Base-by-base conservation (phyloP, 345 rosid genomes). In the Microthlaspi erraticum region DNA sequence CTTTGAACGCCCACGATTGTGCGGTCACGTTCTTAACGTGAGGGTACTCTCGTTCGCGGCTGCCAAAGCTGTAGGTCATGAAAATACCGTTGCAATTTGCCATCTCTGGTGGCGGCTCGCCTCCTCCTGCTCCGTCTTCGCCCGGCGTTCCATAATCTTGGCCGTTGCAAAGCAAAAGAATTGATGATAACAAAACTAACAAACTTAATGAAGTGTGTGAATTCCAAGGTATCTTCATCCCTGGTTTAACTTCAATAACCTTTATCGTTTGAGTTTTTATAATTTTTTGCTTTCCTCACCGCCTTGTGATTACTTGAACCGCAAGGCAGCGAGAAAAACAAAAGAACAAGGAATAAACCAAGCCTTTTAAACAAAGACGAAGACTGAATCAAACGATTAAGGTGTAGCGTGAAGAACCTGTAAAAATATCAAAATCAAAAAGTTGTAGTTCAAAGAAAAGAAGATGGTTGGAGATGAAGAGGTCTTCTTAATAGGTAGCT, bases 1-100 rank as follows among this genome's bases (percentile, higher is more conserved):
- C 67, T 64, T 83, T 83, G 62, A 94, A 94, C 29, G 96, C 85
- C 99, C 99, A 94, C 0, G 99, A 76, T 70, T 94, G 98, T 0
- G 97, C 96, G 5, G 86, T 73, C 29, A 80, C 88, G 57, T 94
- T 91, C 77, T 91, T 94, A 1, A 89, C 68, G 32, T 61, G 79
- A 0, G 99, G 99, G 56, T 68, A 87, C 52, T 77, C 86, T 72
- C 83, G 81, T 37, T 72, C 82, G 4, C 99, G 79, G 11, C 84
- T 77, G 0, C 53, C 78, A 64, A 94, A 91, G 59, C 71, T 69
- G 26, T 91, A 94, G 23, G 83, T 63, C 52, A 94, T 32, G 83
- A 82, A 91, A 6, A 94, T 69, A 4, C 99, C 99, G 5, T 87
- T 81, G 57, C 99, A 94, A 4, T 20, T 8, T 0, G 85, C 86